Conservation (phyloP, 2,329 filamentous ascomycete genomes). For the Arthrobotrys megalospora region DNA sequence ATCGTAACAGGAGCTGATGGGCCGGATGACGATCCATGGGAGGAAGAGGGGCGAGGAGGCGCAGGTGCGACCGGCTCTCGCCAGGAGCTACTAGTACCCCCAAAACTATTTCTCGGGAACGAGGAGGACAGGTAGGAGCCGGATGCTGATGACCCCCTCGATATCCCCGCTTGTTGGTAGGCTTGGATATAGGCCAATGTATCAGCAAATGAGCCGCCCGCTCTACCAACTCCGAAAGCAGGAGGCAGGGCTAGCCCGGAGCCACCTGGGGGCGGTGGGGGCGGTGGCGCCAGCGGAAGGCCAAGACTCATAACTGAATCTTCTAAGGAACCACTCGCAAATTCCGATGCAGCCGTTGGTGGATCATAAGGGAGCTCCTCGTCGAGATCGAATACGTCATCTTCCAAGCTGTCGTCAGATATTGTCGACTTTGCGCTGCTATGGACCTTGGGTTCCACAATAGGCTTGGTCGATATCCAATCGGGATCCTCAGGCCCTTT, state of each 20-base stretch:
- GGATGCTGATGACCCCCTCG: slow-evolving; percentile 54
- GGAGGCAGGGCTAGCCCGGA: slow-evolving; percentile 39
- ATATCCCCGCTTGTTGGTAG: slow-evolving; percentile 57
- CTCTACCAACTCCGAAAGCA: slow-evolving; percentile 47
- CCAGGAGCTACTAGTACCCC: slow-evolving; percentile 47
- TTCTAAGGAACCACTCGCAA: slow-evolving; percentile 54
- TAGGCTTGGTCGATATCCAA: slow-evolving; percentile 56
- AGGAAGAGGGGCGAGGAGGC: slow-evolving; percentile 57
- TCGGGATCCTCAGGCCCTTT: slow-evolving; percentile 58
- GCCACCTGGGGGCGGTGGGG: slow-evolving; percentile 50
- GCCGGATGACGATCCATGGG: slow-evolving; percentile 34
- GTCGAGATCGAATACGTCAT: slow-evolving; percentile 59
- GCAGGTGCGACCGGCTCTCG: slow-evolving; percentile 41
- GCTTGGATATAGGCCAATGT: slow-evolving; percentile 59
- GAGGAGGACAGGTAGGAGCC: slow-evolving; percentile 58
- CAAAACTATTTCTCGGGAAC: slow-evolving; percentile 57
- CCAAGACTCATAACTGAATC: slow-evolving; percentile 59
- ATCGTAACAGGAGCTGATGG: slow-evolving; percentile 42
- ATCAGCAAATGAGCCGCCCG: slow-evolving; percentile 52
- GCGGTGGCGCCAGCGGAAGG: slow-evolving; percentile 54
- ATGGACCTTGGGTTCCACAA: slow-evolving; percentile 22
- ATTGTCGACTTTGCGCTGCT: slow-evolving; percentile 58
- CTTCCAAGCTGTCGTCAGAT: slow-evolving; percentile 56
- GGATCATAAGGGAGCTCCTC: slow-evolving; percentile 56
- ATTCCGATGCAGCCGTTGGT: slow-evolving; percentile 38